Evolutionary conservation across 495 filamentous ascomycete species (phyloP).

Genomic region (Penicillium riverlandense): DNA sequence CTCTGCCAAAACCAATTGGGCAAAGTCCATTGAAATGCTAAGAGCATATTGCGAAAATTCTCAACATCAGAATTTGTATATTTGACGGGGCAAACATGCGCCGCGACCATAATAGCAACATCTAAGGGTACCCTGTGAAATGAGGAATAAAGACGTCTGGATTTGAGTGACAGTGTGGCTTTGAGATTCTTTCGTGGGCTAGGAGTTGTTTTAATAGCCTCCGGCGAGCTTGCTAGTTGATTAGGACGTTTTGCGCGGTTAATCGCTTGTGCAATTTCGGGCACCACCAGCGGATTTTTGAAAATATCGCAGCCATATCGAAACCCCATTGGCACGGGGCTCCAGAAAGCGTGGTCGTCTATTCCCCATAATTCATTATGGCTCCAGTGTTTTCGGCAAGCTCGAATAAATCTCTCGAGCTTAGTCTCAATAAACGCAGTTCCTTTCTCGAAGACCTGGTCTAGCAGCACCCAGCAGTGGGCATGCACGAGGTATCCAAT

Average conservation of each 20-base stretch:
- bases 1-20: slow-evolving; percentile 4
- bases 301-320: not conserved
- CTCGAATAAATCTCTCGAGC: not conserved
- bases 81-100: not conserved
- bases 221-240: too few relatives aligned
- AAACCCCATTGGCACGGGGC: not conserved
- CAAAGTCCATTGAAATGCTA: slow-evolving; percentile 3
- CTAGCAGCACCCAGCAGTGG: slow-evolving; percentile 3
- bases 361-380: not conserved
- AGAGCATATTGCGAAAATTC: slow-evolving; percentile 5
- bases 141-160: not conserved
- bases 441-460: not conserved
- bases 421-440: not conserved
- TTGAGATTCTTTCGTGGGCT: too few relatives aligned
- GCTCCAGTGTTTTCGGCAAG: slow-evolving; percentile 1
- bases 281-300: slow-evolving; percentile 3
- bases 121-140: slow-evolving; percentile 1
- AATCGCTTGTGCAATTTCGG: slow-evolving; percentile 1
- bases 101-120: slow-evolving; percentile 2
- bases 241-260: not conserved
- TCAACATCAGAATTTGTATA: slow-evolving; percentile 1
- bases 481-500: slow-evolving; percentile 2
- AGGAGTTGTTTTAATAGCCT: too few relatives aligned
- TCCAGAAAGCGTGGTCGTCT: too few relatives aligned
- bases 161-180: too few relatives aligned